Base-by-base conservation (phyloP, 371 early-diverging fungal species). In the Parasitella parasitica region DNA sequence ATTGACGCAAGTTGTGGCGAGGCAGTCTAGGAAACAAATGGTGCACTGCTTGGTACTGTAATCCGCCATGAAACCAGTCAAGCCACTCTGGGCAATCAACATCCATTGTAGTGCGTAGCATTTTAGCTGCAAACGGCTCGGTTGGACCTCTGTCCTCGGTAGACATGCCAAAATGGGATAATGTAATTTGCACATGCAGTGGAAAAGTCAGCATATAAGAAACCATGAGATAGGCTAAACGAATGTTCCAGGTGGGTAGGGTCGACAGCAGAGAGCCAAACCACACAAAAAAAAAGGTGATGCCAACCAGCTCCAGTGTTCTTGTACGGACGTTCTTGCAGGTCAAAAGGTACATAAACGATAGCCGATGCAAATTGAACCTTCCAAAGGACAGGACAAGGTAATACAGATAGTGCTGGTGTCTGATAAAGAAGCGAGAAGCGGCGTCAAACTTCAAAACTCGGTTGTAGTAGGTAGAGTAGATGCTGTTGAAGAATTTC, bases 1-100 rank as follows among this genome's bases (percentile, higher is more conserved):
- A 84, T 2, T 64, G 52, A 34, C 92, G 81, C 26, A 97, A 78
- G 66, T 94, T 92, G 70, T 93, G 95, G 12, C 98, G 83, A 7
- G 98, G 97, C 20, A 96, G 69, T 46, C 97, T 86, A 18, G 98
- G 98, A 77, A 93, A 97, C 37, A 97, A 75, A 73, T 97, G 98
- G 75, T 97, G 98, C 28, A 90, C 91, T n/a, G 91, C 91, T 77
- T 97, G 98, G 81, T 91, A 97, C 71, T 96, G 95, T 24, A 97
- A 81, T 5, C 97, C 97, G 53, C 98, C 98, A 63, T 97, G 98
- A 81, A 96, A 92, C 96, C 96, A 97, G 70, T 97, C 97, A 39
- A 97, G 62, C 93, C 93, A 96, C 61, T 74, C 76, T 9, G 97
- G 94, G 76, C 98, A 97, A 61, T 94, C 93, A 0, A 97, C 93